Evolutionary conservation across 495 filamentous ascomycete species (phyloP).

Genomic region (Patellaria atrata): DNA sequence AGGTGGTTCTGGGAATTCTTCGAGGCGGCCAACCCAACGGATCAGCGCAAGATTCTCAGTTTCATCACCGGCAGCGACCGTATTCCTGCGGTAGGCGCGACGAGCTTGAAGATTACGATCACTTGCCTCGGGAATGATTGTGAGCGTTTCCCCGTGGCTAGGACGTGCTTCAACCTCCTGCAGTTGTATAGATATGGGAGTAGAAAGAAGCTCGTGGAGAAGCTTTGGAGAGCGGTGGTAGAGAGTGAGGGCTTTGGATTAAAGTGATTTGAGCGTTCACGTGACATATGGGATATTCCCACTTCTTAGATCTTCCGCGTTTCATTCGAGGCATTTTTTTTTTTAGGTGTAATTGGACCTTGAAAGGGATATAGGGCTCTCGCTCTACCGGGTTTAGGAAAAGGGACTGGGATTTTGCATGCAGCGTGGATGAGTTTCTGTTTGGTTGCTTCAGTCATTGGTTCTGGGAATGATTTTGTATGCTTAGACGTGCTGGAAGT

Average conservation of each 20-base stretch:
- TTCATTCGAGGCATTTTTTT: too few species aligned
- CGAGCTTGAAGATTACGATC: conserved; percentile 61
- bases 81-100: conserved; percentile 82
- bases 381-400: too few species aligned
- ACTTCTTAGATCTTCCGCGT: too few species aligned
- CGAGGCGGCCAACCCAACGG: conserved; percentile 42
- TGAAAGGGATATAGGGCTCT: too few species aligned
- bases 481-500: too few species aligned
- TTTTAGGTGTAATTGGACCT: too few species aligned
- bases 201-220: conserved; percentile 48
- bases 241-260: conserved; percentile 93
- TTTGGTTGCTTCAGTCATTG: too few species aligned
- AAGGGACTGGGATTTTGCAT: too few species aligned
- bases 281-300: too few species aligned
- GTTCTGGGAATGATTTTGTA: too few species aligned
- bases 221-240: conserved; percentile 73
- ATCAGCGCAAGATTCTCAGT: conserved; percentile 64
- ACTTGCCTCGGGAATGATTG: conserved; percentile 38
- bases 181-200: conserved; percentile 58
- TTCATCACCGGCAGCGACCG: conserved; percentile 93
- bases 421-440: too few species aligned
- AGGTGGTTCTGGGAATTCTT: conserved; percentile 88
- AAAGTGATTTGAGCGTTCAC: too few species aligned
- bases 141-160: conserved; percentile 64
- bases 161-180: conserved; percentile 85